phyloP scores from a whole-genome alignment of 768 basidiomycete genomes.

The Leccinum truebloodii region DNA sequence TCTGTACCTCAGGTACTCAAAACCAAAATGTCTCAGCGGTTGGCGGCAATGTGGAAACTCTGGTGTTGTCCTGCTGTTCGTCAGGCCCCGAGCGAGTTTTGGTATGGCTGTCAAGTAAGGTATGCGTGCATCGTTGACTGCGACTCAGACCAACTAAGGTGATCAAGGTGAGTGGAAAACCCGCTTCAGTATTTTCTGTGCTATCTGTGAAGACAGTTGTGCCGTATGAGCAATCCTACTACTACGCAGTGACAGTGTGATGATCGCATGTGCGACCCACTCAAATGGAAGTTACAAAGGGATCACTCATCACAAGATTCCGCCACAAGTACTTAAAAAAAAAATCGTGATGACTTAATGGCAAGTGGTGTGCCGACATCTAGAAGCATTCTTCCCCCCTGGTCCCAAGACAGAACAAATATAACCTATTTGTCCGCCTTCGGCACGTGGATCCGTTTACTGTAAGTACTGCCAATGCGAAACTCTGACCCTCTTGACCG shows the following conservation, averaged over 20 bases:
- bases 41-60: background rate
- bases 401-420: background rate
- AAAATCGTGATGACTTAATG: background rate
- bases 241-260: too few species aligned
- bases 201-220: background rate
- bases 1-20: too few species aligned
- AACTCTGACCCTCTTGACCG: constrained; percentile 3
- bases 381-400: background rate
- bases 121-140: background rate
- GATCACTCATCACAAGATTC: background rate
- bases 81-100: too few species aligned
- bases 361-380: background rate
- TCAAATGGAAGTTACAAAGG: too few species aligned
- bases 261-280: too few species aligned
- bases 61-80: background rate
- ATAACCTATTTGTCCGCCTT: background rate
- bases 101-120: background rate
- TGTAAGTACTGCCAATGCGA: constrained; percentile 5
- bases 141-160: background rate
- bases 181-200: background rate
- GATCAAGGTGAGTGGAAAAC: background rate
- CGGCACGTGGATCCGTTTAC: background rate
- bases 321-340: background rate
- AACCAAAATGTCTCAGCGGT: too few species aligned
- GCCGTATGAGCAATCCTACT: too few species aligned